phyloP scores from a whole-genome alignment of 2,329 filamentous ascomycete species.

The Botrytis hyacinthi region DNA sequence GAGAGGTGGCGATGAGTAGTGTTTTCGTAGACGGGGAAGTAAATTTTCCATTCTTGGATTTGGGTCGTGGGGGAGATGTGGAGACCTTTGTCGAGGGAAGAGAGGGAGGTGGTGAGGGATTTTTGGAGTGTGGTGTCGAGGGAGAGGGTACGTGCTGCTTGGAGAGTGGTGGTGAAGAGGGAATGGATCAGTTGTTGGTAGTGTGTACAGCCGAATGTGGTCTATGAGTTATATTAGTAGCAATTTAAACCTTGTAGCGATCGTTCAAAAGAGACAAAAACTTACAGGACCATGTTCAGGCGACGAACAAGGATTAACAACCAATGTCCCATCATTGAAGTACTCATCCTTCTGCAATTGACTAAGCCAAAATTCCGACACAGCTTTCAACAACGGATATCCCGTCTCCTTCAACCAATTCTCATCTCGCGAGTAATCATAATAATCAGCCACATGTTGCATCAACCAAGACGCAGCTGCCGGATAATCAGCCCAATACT shows the following conservation, averaged over 20 bases:
- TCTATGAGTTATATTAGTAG: constrained; percentile 25
- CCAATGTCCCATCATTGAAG: constrained; percentile 50
- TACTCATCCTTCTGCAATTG: constrained; percentile 51
- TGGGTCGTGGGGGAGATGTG: constrained; percentile 46
- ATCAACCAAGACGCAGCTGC: constrained; percentile 57
- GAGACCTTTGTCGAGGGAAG: constrained; percentile 51
- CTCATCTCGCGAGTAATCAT: constrained; percentile 50
- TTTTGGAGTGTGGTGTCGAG: constrained; percentile 37
- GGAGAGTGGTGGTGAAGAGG: constrained; percentile 23
- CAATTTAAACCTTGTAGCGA: too few species aligned
- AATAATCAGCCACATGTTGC: constrained; percentile 58
- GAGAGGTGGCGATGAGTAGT: constrained; percentile 54
- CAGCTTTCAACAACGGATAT: constrained; percentile 53
- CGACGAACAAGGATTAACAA: constrained; percentile 58
- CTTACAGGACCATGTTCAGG: constrained; percentile 51
- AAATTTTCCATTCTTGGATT: constrained; percentile 52
- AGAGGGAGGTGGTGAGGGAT: constrained; percentile 44
- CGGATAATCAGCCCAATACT: constrained; percentile 44
- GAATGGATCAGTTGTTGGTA: constrained; percentile 52
- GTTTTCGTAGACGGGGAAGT: constrained; percentile 38
- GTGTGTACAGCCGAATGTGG: constrained; percentile 54
- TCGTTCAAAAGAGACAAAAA: too few species aligned
- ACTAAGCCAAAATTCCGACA: constrained; percentile 55
- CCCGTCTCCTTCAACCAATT: constrained; percentile 48
- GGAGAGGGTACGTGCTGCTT: neutral